Evolutionary conservation across 192 early-diverging fungal species (phyloP).

Genomic region (Glomus cerebriforme): DNA sequence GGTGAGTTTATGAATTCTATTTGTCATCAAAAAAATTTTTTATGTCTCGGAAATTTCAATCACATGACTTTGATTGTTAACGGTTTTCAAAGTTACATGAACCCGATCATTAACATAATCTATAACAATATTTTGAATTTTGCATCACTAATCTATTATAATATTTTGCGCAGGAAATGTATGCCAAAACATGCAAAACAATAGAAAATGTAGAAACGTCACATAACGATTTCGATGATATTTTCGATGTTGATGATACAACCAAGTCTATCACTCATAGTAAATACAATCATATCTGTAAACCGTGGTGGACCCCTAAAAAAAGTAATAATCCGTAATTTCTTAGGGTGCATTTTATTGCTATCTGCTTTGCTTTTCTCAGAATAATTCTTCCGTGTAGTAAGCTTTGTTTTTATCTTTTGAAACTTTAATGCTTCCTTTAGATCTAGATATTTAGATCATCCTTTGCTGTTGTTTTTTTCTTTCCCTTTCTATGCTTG

Average conservation of each 20-base stretch:
- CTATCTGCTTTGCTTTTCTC: too few relatives aligned
- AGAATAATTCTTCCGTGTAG: too few relatives aligned
- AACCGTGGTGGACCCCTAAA: conserved; percentile 23
- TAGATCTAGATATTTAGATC: too few relatives aligned
- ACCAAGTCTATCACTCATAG: not conserved
- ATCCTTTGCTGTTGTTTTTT: too few relatives aligned
- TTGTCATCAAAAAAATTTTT: conserved; percentile 23
- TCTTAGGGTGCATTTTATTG: too few relatives aligned
- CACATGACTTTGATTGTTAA: too few relatives aligned
- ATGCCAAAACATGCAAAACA: conserved; percentile 11
- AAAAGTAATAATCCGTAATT: not conserved
- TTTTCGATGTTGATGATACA: conserved; percentile 25
- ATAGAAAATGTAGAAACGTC: conserved; percentile 24
- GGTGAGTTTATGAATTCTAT: conserved; percentile 24
- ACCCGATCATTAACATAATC: too few relatives aligned
- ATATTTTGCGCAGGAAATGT: conserved; percentile 30
- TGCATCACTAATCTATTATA: not conserved
- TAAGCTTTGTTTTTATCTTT: too few relatives aligned
- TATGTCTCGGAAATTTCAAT: too few relatives aligned
- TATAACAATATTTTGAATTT: conserved; percentile 5
- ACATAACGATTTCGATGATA: conserved; percentile 25
- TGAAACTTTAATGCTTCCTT: too few relatives aligned
- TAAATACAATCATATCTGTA: conserved; percentile 29
- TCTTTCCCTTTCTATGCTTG: too few relatives aligned
- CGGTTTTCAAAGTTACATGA: too few relatives aligned